Conservation (phyloP, 805 yeast genomes). For the Tetrapisispora arboricola region DNA sequence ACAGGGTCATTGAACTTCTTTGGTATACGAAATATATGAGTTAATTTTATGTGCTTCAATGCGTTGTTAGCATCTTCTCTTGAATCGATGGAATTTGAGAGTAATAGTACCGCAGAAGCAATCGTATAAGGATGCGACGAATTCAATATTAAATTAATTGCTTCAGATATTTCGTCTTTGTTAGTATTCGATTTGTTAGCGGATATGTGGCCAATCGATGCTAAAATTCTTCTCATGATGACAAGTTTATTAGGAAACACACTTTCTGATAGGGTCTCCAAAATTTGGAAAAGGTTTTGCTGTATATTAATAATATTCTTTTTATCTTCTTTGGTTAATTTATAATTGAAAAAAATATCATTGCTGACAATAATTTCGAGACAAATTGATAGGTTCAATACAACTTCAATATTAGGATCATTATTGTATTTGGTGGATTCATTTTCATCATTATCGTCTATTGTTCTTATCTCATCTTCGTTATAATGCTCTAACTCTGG, state of each 20-base stretch:
- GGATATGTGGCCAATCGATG: constrained; percentile 22
- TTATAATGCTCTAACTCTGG: constrained; percentile 5
- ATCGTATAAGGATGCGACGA: constrained; percentile 14
- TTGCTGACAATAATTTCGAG: constrained; percentile 14
- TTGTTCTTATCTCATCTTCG: constrained; percentile 3
- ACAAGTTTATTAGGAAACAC: constrained; percentile 23
- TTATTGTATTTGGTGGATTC: no score
- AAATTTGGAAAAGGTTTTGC: constrained; percentile 8
- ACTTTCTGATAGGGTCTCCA: constrained; percentile 12
- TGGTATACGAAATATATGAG: constrained; percentile 9
- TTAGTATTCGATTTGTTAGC: constrained; percentile 18
- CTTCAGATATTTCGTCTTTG: constrained; percentile 11
- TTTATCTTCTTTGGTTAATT: not conserved
- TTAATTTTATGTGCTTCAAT: constrained; percentile 7
- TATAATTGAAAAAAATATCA: constrained; percentile 10
- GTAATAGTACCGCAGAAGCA: constrained; percentile 18
- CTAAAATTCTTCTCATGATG: constrained; percentile 22
- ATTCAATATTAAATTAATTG: constrained; percentile 8
- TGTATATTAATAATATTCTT: constrained; percentile 10
- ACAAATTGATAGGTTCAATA: constrained; percentile 12
- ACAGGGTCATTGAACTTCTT: constrained; percentile 21
- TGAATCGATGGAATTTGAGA: constrained; percentile 21
- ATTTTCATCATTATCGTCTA: constrained; percentile 6
- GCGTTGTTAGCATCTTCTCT: constrained; percentile 15
- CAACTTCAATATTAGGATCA: constrained; percentile 17